Evolutionary conservation across 2,329 filamentous ascomycete genomes (phyloP).

Genomic region (Ambrosiella beaveri): DNA sequence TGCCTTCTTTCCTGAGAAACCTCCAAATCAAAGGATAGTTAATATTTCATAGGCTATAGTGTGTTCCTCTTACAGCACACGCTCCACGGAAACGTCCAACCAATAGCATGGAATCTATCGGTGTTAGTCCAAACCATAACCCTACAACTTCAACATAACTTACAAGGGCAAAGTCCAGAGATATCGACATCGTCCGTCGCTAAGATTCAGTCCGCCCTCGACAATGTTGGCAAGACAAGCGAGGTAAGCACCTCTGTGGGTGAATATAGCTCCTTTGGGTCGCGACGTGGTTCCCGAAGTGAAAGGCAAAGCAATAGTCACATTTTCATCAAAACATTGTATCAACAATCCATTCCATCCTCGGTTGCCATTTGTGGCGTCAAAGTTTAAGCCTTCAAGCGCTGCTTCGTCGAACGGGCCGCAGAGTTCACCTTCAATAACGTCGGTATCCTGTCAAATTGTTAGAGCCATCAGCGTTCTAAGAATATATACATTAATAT

Average conservation of each 20-base stretch:
- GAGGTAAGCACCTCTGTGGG: conserved; percentile 73
- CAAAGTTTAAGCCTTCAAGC: conserved; percentile 59
- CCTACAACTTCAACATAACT: conserved; percentile 25
- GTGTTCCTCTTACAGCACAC: conserved; percentile 83
- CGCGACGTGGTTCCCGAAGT: conserved; percentile 83
- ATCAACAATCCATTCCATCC: conserved; percentile 65
- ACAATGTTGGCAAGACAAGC: conserved; percentile 73
- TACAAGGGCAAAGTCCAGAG: conserved; percentile 89
- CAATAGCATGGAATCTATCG: conserved; percentile 45
- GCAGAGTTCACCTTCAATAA: conserved; percentile 50
- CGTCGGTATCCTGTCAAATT: conserved; percentile 55
- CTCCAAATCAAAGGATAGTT: conserved; percentile 90
- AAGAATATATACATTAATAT: not conserved
- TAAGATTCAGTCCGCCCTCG: conserved; percentile 67
- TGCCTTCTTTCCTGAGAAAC: conserved; percentile 64
- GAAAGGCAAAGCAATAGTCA: conserved; percentile 73
- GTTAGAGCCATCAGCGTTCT: not conserved
- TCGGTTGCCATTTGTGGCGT: conserved; percentile 43
- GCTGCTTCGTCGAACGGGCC: conserved; percentile 76
- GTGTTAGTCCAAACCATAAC: conserved; percentile 1
- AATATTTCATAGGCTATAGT: conserved; percentile 87
- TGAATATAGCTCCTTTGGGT: conserved; percentile 88
- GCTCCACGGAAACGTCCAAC: conserved; percentile 86
- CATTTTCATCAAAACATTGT: conserved; percentile 58
- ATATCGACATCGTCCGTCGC: conserved; percentile 56